These are phyloP conservation scores for Dovyalis caffra DNA, from an alignment of 345 rosid species.

Conservation along the genomic window DNA sequence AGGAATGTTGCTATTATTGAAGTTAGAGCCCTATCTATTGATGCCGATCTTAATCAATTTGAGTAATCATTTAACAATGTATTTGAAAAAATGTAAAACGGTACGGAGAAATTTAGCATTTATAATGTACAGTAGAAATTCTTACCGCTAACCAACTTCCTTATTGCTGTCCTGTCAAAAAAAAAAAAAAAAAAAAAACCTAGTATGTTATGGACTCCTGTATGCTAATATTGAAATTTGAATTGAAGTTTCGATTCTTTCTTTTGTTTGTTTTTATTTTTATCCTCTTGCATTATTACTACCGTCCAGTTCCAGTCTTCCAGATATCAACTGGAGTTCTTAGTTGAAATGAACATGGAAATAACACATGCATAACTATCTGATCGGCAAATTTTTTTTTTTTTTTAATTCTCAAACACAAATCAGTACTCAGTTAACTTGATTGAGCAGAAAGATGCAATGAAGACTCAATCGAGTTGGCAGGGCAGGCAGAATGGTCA, in stretches of 20 bases:
- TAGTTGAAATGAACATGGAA: not conserved
- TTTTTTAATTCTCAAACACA: not conserved
- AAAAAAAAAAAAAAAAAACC: too few species aligned
- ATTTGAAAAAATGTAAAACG: not conserved
- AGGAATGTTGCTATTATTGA: not conserved
- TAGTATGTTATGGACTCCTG: not conserved
- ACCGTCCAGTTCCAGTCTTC: not conserved
- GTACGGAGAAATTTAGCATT: not conserved
- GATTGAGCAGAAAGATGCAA: not conserved
- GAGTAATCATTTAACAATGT: not conserved
- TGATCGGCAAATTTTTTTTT: not conserved
- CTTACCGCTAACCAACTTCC: not conserved
- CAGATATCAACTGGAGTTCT: not conserved
- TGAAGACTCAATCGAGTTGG: too few species aligned
- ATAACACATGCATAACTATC: not conserved
- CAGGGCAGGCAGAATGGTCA: too few species aligned
- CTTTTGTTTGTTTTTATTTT: too few species aligned
- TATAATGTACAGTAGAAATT: not conserved
- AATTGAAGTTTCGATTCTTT: too few species aligned
- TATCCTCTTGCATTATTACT: not conserved
- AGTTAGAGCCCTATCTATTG: not conserved
- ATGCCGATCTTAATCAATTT: not conserved
- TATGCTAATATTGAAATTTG: not conserved
- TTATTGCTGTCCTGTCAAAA: not conserved
- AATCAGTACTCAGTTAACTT: not conserved